phyloP scores from a whole-genome alignment of 208 protist species.

The Trypanosoma lewisi region DNA sequence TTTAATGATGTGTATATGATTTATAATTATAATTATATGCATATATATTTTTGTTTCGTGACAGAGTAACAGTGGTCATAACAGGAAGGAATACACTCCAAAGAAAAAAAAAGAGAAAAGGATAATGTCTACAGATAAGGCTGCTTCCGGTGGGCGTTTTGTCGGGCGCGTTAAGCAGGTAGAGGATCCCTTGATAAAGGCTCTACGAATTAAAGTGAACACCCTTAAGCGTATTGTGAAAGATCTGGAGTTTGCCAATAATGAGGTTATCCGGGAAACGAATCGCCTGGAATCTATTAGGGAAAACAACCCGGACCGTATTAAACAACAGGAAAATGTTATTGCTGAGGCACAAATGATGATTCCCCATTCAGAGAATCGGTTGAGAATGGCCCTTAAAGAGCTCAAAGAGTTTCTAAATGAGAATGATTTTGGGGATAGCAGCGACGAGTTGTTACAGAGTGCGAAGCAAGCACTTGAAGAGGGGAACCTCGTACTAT shows the following conservation, averaged over 20 bases:
- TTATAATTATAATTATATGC: background rate
- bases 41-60: conserved; percentile 17
- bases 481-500: conserved; percentile 20
- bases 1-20: background rate
- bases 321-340: conserved; percentile 75
- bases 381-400: conserved; percentile 44
- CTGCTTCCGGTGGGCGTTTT: conserved; percentile 33
- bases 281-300: conserved; percentile 49
- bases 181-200: conserved; percentile 49
- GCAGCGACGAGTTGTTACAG: conserved; percentile 38
- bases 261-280: conserved; percentile 54
- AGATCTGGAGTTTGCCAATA: conserved; percentile 65
- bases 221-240: conserved; percentile 63
- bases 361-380: conserved; percentile 72
- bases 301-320: conserved; percentile 38
- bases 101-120: conserved; percentile 10
- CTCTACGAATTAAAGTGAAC: conserved; percentile 57
- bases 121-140: conserved; percentile 35
- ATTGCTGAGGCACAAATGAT: conserved; percentile 77
- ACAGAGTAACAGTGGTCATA: background rate
- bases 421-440: conserved; percentile 33
- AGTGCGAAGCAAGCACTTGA: conserved; percentile 23
- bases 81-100: background rate
- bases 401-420: conserved; percentile 67
- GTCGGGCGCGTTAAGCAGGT: conserved; percentile 37